Evolutionary conservation across 306 rosid species (phyloP).

Genomic region (Cyamopsis tetragonoloba): DNA sequence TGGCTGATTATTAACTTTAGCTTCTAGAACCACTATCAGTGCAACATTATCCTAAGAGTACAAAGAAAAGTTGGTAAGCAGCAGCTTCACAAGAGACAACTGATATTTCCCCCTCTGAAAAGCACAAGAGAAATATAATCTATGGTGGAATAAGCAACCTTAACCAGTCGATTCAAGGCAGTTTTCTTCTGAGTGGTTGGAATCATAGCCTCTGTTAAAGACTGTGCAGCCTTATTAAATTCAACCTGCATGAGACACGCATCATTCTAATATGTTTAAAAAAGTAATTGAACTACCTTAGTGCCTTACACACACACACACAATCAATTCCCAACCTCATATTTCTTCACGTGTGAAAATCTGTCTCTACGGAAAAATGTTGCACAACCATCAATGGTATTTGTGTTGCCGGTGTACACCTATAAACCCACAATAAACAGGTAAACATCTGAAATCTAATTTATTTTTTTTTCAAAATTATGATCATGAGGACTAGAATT

Average conservation of each 20-base stretch:
- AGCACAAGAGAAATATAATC: neutral
- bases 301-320: too few relatives aligned
- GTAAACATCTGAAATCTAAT: constrained; percentile 4
- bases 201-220: constrained; percentile 85
- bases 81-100: neutral
- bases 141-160: constrained; percentile 45
- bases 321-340: constrained; percentile 63
- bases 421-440: constrained; percentile 32
- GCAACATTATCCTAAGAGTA: constrained; percentile 87
- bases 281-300: neutral
- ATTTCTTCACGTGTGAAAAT: constrained; percentile 92
- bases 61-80: constrained; percentile 20
- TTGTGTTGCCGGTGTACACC: constrained; percentile 58
- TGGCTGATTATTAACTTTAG: constrained; percentile 76
- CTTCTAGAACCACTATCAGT: constrained; percentile 90
- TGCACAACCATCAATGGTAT: constrained; percentile 91
- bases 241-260: constrained; percentile 71
- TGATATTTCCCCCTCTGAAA: neutral
- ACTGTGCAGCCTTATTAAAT: constrained; percentile 95
- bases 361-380: constrained; percentile 98
- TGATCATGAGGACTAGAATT: constrained; percentile 6
- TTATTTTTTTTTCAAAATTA: neutral
- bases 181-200: constrained; percentile 82
- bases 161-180: constrained; percentile 85
- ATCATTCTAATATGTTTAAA: constrained; percentile 10